A percentile compares a stretch with the other conserved stretches of the same genome.
phyloP scores from a whole-genome alignment of 2,329 filamentous ascomycete species.

The Ophiostoma sp. region DNA sequence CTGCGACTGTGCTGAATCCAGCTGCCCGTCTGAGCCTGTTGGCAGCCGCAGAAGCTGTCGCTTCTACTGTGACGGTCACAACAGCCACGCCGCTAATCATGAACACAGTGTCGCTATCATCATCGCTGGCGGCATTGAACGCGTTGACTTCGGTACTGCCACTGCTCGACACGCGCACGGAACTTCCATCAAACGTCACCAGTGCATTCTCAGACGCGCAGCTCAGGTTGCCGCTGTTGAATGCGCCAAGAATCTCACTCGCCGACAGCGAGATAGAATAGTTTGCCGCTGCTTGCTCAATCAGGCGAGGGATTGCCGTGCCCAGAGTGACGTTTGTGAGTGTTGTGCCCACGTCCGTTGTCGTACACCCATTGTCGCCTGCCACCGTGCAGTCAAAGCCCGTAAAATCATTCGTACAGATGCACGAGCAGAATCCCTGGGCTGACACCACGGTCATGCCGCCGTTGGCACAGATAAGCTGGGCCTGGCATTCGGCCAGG shows the following conservation, averaged over 20 bases:
- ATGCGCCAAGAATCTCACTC: constrained; percentile 64
- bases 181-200: constrained; percentile 69
- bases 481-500: constrained; percentile 52
- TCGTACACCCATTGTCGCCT: constrained; percentile 49
- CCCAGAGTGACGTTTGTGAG: constrained; percentile 70
- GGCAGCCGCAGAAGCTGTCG: neutral
- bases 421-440: constrained; percentile 68
- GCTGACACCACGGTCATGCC: constrained; percentile 65
- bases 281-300: constrained; percentile 58
- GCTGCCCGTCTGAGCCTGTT: neutral
- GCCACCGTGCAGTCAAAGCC: constrained; percentile 48
- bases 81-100: constrained; percentile 22
- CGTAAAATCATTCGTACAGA: constrained; percentile 85
- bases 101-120: neutral
- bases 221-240: constrained; percentile 69
- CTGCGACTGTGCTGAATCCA: constrained; percentile 29
- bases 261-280: constrained; percentile 73
- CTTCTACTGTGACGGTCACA: constrained; percentile 26
- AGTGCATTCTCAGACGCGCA: constrained; percentile 83
- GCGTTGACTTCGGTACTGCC: constrained; percentile 31
- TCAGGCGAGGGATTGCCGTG: constrained; percentile 67
- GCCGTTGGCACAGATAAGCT: constrained; percentile 68
- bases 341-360: constrained; percentile 39
- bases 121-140: constrained; percentile 16
- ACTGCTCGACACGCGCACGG: constrained; percentile 35